Base-by-base conservation (phyloP, 2,329 filamentous ascomycete species). In the Aspergillus sp. region DNA sequence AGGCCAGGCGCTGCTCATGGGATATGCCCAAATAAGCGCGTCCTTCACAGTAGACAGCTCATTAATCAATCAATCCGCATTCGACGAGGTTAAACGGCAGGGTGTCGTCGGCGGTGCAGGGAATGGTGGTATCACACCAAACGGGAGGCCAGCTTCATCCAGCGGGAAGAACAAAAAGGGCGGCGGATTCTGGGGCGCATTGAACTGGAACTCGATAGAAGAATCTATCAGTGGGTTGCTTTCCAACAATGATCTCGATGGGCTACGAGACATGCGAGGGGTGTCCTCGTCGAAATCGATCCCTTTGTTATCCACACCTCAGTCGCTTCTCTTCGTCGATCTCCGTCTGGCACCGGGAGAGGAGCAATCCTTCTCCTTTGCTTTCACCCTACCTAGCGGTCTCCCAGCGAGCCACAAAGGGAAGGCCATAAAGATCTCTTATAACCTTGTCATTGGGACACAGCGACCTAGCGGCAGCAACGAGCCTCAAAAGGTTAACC, bases 271-370 rank as follows among this genome's bases (percentile, higher is more conserved):
- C 71, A 97, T 98, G 91, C 89, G 93, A 63, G 90, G 90, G 3
- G 88, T 90, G 51, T 90, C 89, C 24, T 95, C 89, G 71, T 90
- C 91, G 33, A 93, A 91, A 70, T 89, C 90, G 3, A 88, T 99
- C 44, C 95, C 95, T 0, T 79, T 99, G 47, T 82, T 99, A n/a
- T 95, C 91, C 15, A 98, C 93, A 5, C 93, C 93, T 1, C 95
- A 98, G 75, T 96, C 92, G 2, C 91, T 99, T 60, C 79, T 99
- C 12, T 99, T 99, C 73, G 95, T 99, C 53, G 93, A 99, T 73
- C 79, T 99, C 56, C 87, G 89, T 66, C 83, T 99, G 21, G 88
- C 84, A 6, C 93, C 95, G 0, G 95, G 93, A 1, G 92, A 99
- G 75, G 96, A 91, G 73, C 88, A 86, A 66, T 89, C 87, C 48